Conservation (phyloP, 352 stramenopile genomes). For the Globisporangium paddicum region DNA sequence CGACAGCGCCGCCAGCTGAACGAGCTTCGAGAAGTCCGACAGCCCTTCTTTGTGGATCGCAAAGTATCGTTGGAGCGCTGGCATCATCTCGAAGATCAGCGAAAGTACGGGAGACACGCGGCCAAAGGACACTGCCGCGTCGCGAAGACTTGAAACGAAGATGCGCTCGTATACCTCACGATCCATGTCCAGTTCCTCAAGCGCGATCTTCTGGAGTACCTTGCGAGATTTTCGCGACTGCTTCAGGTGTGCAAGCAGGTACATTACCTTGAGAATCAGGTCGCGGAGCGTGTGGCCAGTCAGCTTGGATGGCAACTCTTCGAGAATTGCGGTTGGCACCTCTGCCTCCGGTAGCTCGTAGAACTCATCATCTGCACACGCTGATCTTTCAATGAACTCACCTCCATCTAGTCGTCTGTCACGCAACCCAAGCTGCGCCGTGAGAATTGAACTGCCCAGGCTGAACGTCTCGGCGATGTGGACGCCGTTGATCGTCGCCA, state of each 20-base stretch:
- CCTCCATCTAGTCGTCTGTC: conserved; percentile 31
- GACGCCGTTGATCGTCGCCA: conserved; percentile 54
- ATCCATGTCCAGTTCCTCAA: conserved; percentile 45
- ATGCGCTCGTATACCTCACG: conserved; percentile 30
- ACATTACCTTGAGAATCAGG: conserved; percentile 58
- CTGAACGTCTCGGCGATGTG: conserved; percentile 26
- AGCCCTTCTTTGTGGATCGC: conserved; percentile 45
- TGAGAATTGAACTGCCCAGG: conserved; percentile 21
- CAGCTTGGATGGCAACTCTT: conserved; percentile 53
- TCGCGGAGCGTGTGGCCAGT: conserved; percentile 66
- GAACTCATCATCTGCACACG: conserved; percentile 18
- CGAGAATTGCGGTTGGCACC: conserved; percentile 36
- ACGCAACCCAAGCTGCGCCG: conserved; percentile 11
- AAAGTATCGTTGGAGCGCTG: conserved; percentile 58
- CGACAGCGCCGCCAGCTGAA: conserved; percentile 61
- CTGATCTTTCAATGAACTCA: conserved; percentile 33
- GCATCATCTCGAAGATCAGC: conserved; percentile 47
- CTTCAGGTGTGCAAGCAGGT: conserved; percentile 67
- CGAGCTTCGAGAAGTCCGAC: conserved; percentile 65
- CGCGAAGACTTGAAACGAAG: conserved; percentile 38
- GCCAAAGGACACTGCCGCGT: conserved; percentile 34
- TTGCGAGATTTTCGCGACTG: conserved; percentile 35
- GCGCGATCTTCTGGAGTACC: conserved; percentile 39
- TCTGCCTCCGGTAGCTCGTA: conserved; percentile 22
- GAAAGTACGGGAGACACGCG: conserved; percentile 48